Percentiles rank a stretch among this genome's conserved stretches.
Evolutionary conservation across 2,329 filamentous ascomycete genomes (phyloP).

Genomic region (Hortaea werneckii): DNA sequence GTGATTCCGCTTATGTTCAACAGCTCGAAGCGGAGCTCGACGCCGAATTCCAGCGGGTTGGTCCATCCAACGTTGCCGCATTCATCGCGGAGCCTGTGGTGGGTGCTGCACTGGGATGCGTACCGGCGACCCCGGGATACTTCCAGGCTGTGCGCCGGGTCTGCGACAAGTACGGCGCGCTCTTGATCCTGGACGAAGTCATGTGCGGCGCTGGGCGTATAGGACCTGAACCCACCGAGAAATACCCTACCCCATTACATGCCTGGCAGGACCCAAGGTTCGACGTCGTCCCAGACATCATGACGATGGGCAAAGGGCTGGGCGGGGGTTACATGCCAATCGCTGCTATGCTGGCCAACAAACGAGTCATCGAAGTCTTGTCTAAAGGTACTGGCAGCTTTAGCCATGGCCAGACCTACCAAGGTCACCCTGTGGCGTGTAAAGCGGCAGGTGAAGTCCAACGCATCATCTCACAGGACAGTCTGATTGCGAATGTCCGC

Average conservation of each 20-base stretch:
- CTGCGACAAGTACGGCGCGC: constrained; percentile 59
- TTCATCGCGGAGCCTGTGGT: constrained; percentile 67
- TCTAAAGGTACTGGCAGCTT: constrained; percentile 38
- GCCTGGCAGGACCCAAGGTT: constrained; percentile 49
- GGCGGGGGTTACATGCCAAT: constrained; percentile 54
- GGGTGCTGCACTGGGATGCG: constrained; percentile 60
- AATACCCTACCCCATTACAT: constrained; percentile 36
- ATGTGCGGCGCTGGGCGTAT: constrained; percentile 59
- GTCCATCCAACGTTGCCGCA: constrained; percentile 56
- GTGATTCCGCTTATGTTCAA: constrained; percentile 51
- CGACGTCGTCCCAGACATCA: constrained; percentile 51
- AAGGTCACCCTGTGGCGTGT: constrained; percentile 50
- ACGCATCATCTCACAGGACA: constrained; percentile 45
- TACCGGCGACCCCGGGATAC: constrained; percentile 57
- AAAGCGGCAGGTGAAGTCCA: constrained; percentile 55
- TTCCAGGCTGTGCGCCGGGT: constrained; percentile 56
- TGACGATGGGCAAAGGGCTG: constrained; percentile 57
- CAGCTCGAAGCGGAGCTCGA: constrained; percentile 57
- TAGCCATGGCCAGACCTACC: constrained; percentile 54
- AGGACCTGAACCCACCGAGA: constrained; percentile 31
- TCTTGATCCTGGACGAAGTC: constrained; percentile 71
- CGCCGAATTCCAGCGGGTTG: constrained; percentile 52
- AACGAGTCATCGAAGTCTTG: constrained; percentile 42
- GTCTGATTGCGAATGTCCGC: constrained; percentile 49
- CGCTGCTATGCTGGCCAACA: constrained; percentile 48